phyloP scores from a whole-genome alignment of 2,329 filamentous ascomycete genomes.

The Cucurbitaria berberidis region DNA sequence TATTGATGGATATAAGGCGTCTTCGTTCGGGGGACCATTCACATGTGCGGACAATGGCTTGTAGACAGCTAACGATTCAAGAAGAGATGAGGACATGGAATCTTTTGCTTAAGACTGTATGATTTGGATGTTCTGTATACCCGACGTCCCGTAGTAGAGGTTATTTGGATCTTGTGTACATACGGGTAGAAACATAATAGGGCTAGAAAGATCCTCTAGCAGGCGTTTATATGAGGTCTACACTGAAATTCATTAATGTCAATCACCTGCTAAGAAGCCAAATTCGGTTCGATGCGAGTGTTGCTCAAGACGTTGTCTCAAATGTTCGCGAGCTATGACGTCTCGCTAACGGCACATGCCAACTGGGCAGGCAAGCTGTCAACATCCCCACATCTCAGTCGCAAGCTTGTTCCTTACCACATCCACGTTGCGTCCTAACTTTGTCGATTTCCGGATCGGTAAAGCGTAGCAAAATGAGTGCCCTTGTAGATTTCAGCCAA shows the following conservation, averaged over 20 bases:
- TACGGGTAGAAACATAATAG: not conserved
- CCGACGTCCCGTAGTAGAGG: not conserved
- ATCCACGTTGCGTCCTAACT: not conserved
- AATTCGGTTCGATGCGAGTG: not conserved
- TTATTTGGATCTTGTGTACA: not conserved
- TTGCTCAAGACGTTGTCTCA: not conserved
- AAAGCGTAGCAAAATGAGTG: slow-evolving; percentile 25
- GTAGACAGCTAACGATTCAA: slow-evolving; percentile 35
- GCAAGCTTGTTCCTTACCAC: slow-evolving; percentile 1
- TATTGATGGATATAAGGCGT: slow-evolving; percentile 71
- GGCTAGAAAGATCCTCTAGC: not conserved
- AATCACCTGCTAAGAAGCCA: no score
- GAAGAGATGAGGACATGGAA: not conserved
- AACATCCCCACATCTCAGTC: slow-evolving; percentile 22
- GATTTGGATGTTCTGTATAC: not conserved
- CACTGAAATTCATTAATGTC: no score
- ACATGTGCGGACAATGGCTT: slow-evolving; percentile 73
- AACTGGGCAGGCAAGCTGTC: slow-evolving; percentile 24
- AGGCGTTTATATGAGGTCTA: not conserved
- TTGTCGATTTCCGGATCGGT: not conserved
- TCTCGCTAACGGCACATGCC: slow-evolving; percentile 31
- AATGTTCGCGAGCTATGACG: slow-evolving; percentile 34
- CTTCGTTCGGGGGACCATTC: slow-evolving; percentile 73
- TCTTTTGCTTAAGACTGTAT: not conserved
- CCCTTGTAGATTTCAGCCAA: slow-evolving; percentile 53